Evolutionary conservation across 495 filamentous ascomycete species (phyloP).

Genomic region (Echria macrotheca): DNA sequence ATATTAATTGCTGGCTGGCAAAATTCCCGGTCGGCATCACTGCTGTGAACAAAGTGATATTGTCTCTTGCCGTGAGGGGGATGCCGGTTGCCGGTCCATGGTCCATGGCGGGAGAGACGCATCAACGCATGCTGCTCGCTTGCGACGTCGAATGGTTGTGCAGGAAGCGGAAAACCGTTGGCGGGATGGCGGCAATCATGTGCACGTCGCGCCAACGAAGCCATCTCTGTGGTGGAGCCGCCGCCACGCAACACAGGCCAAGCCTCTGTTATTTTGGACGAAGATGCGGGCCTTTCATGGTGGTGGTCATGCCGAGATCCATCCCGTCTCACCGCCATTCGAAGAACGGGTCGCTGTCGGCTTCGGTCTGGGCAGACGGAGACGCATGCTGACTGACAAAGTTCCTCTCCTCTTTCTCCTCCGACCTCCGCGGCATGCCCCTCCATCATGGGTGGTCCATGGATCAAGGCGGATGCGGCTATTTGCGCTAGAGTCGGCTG

Average conservation of each 20-base stretch:
- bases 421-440: not conserved
- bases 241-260: conserved; percentile 12
- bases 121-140: conserved; percentile 1
- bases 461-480: no score
- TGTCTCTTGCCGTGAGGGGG: not conserved
- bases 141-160: not conserved
- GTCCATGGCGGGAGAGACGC: no score
- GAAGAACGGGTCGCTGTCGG: conserved; percentile 1
- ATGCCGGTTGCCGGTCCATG: no score
- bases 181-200: conserved; percentile 6
- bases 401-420: no score
- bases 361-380: not conserved
- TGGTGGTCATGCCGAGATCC: not conserved
- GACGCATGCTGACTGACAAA: not conserved
- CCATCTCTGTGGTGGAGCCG: conserved; percentile 7
- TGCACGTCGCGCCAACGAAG: conserved; percentile 14
- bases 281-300: not conserved
- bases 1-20: not conserved
- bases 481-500: conserved; percentile 9
- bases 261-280: no score
- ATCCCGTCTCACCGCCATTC: conserved; percentile 5
- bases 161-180: not conserved
- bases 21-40: not conserved
- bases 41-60: not conserved
- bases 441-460: no score